Evolutionary conservation across 345 rosid genomes (phyloP).

Genomic region (Melaleuca quinquenervia): DNA sequence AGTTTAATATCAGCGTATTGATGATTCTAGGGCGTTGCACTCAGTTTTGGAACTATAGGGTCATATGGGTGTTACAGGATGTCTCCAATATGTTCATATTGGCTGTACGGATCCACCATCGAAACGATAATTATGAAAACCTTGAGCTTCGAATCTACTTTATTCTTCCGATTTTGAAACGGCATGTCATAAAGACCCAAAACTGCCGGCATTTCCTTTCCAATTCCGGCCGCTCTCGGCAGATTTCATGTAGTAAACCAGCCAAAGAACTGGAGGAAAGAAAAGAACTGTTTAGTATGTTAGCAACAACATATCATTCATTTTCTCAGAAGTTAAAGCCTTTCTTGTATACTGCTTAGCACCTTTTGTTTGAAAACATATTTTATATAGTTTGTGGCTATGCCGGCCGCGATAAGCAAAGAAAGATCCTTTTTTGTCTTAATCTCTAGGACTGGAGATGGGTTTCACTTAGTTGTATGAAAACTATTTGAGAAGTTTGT

Average conservation of each 20-base stretch:
- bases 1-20: no score
- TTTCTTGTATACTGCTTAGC: not conserved
- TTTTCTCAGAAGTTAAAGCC: not conserved
- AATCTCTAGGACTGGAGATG: not conserved
- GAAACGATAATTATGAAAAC: not conserved
- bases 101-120: not conserved
- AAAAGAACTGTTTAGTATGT: not conserved
- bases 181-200: not conserved
- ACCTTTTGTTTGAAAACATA: not conserved
- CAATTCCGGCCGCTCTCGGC: not conserved
- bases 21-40: no score
- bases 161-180: not conserved
- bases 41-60: no score
- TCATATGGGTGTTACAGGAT: no score
- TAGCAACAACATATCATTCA: not conserved
- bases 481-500: not conserved
- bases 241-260: not conserved
- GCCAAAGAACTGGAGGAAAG: not conserved
- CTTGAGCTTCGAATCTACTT: not conserved
- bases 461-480: not conserved
- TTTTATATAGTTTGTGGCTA: not conserved
- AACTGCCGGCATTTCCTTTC: not conserved
- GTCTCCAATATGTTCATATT: not conserved
- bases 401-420: not conserved
- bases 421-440: not conserved